Evolutionary conservation across 441 rosid genomes (phyloP).

Genomic region (Arabidopsis hybrid): DNA sequence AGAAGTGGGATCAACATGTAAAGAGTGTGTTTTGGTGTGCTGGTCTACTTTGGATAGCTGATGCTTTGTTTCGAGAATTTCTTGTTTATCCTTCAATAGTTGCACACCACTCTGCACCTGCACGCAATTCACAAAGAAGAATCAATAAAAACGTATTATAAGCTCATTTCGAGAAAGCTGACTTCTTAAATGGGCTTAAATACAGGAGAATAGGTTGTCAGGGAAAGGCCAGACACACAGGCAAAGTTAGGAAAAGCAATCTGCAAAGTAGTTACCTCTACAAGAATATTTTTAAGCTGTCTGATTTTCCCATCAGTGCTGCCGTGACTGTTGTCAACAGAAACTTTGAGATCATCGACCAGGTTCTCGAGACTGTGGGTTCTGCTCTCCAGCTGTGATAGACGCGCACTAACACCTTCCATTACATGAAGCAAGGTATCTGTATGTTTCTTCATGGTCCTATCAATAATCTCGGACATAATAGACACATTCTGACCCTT

Average conservation of each 20-base stretch:
- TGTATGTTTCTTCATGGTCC: slow-evolving; percentile 67
- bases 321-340: slow-evolving; percentile 66
- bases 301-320: slow-evolving; percentile 71
- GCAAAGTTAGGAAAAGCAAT: background rate
- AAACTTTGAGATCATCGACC: slow-evolving; percentile 70
- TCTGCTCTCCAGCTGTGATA: slow-evolving; percentile 79
- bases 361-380: slow-evolving; percentile 61
- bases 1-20: slow-evolving; percentile 51
- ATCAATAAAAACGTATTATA: background rate
- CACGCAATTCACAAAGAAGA: slow-evolving; percentile 1
- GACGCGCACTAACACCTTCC: slow-evolving; percentile 70
- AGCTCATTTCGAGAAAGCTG: background rate
- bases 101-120: slow-evolving; percentile 78
- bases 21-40: slow-evolving; percentile 3
- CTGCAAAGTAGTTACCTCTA: slow-evolving; percentile 55
- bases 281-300: slow-evolving; percentile 65
- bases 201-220: background rate
- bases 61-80: slow-evolving; percentile 57
- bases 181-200: background rate
- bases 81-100: slow-evolving; percentile 71
- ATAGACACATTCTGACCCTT: slow-evolving; percentile 49
- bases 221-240: background rate
- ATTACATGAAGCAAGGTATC: slow-evolving; percentile 65
- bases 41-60: slow-evolving; percentile 54
- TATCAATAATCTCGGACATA: slow-evolving; percentile 73